phyloP scores from a whole-genome alignment of 768 basidiomycete genomes.

The Cystofilobasidium ferigula region DNA sequence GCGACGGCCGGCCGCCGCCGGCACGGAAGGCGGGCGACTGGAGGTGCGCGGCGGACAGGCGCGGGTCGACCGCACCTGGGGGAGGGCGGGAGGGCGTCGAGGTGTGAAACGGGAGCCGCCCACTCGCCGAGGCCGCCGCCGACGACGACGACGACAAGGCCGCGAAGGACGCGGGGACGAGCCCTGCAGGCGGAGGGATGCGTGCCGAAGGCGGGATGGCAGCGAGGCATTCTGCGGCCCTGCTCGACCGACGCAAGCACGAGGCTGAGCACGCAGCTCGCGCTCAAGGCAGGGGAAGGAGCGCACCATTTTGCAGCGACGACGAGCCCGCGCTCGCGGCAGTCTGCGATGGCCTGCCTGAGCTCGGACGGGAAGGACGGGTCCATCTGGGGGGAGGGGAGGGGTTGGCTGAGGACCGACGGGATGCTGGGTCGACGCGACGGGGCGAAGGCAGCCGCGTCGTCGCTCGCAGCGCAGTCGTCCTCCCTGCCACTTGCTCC shows the following conservation, averaged over 20 bases:
- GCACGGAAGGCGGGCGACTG: not conserved
- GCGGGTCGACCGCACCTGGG: not conserved
- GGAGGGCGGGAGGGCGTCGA: slow-evolving; percentile 19
- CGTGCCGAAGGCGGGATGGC: slow-evolving; percentile 8
- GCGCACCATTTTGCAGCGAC: slow-evolving; percentile 27
- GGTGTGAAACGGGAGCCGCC: slow-evolving; percentile 6
- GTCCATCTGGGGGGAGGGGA: too few species aligned
- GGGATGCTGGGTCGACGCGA: too few species aligned
- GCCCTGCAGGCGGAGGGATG: not conserved
- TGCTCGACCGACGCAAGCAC: slow-evolving; percentile 11
- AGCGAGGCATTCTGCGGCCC: slow-evolving; percentile 16
- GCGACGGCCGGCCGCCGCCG: slow-evolving; percentile 17
- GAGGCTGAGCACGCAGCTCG: not conserved
- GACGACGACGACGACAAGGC: not conserved
- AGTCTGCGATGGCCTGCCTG: slow-evolving; percentile 24
- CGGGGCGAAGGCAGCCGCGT: too few species aligned
- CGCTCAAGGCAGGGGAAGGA: not conserved
- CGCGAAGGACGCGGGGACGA: not conserved
- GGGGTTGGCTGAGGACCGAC: too few species aligned
- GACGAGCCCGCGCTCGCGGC: slow-evolving; percentile 22
- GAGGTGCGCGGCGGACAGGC: not conserved
- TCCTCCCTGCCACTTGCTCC: too few species aligned
- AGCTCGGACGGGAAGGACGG: slow-evolving; percentile 14
- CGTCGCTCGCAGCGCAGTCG: too few species aligned
- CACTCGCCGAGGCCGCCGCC: not conserved